Conservation (phyloP, 2,329 filamentous ascomycete species). For the Ceratocystis smalleyi region DNA sequence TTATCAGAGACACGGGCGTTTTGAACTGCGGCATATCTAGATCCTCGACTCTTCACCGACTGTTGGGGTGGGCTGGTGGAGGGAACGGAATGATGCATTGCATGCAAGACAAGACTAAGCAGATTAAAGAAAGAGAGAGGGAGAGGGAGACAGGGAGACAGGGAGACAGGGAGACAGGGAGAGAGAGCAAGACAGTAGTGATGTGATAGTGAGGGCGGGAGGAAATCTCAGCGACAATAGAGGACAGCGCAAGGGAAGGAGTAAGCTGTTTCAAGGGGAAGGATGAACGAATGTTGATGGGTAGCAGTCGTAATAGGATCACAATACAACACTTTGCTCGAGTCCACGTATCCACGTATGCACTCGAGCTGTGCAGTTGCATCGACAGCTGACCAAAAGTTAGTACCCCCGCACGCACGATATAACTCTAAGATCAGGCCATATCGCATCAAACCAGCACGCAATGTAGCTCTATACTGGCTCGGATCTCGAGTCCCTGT, state of each 20-base stretch:
- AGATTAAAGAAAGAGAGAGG: neutral
- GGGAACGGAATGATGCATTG: neutral
- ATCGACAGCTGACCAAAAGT: neutral
- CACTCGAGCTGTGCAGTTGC: neutral
- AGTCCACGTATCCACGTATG: too few species aligned
- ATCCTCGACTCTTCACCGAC: neutral
- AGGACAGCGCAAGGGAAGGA: neutral
- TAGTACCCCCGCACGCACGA: neutral
- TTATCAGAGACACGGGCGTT: neutral
- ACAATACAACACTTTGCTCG: too few species aligned
- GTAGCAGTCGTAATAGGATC: too few species aligned
- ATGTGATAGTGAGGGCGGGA: neutral
- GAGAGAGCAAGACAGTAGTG: neutral
- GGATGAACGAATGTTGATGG: too few species aligned
- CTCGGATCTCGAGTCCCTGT: neutral
- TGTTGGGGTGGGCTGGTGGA: neutral
- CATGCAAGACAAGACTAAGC: neutral
- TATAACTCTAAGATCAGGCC: neutral
- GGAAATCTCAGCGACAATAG: neutral
- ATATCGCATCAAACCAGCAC: neutral
- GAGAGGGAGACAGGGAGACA: neutral
- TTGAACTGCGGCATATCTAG: neutral
- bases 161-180: too few species aligned
- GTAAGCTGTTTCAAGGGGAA: too few species aligned
- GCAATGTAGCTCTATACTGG: neutral